Percentiles rank a stretch among this genome's conserved stretches.
These are phyloP conservation scores for Stephanodiscus triporus DNA, from an alignment of 108 stramenopile species.

Conservation along the genomic window DNA sequence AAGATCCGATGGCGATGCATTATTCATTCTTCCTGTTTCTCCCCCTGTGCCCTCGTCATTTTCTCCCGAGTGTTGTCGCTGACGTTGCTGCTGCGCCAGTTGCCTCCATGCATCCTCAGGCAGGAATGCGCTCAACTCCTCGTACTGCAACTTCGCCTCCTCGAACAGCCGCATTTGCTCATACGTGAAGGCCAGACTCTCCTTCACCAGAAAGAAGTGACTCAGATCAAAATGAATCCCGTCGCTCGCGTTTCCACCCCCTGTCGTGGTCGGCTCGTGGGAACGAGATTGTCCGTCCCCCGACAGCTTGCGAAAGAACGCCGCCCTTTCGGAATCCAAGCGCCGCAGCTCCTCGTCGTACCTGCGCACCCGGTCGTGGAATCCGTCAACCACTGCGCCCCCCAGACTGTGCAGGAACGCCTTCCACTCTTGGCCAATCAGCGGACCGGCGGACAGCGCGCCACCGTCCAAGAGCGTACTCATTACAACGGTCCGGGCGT, in stretches of 20 bases:
- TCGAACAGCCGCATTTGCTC: conserved; percentile 80
- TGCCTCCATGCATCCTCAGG: conserved; percentile 58
- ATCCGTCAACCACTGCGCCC: conserved; percentile 67
- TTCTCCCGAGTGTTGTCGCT: conserved; percentile 15
- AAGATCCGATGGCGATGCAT: conserved; percentile 23
- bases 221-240: conserved; percentile 60
- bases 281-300: conserved; percentile 1
- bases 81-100: conserved; percentile 12
- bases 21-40: conserved; percentile 12
- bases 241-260: conserved; percentile 1
- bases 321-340: conserved; percentile 61
- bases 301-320: conserved; percentile 43
- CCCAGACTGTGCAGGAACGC: conserved; percentile 69
- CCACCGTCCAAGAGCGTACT: conserved; percentile 56
- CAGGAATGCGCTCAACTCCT: conserved; percentile 72
- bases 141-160: conserved; percentile 83
- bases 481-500: conserved; percentile 66
- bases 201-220: conserved; percentile 84
- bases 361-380: conserved; percentile 66
- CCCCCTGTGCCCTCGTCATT: conserved; percentile 5
- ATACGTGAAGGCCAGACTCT: conserved; percentile 81
- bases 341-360: conserved; percentile 79
- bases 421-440: conserved; percentile 74
- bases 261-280: neutral
- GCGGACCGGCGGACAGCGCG: conserved; percentile 23